These are phyloP conservation scores for Acrocalymma vagum DNA, from an alignment of 2,329 filamentous ascomycete genomes.

Conservation along the genomic window DNA sequence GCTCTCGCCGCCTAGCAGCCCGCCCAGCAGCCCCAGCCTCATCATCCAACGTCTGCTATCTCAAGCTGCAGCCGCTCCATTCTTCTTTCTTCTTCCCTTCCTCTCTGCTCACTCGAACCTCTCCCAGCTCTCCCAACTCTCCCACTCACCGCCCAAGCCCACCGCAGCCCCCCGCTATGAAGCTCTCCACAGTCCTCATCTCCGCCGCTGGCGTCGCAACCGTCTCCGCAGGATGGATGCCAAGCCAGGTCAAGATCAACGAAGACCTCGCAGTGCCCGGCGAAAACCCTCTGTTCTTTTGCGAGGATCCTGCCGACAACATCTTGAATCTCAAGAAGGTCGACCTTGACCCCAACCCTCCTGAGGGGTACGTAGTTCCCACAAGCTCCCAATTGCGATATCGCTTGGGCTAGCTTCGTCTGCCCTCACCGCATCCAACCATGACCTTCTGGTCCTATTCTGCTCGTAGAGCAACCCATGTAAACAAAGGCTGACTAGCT, in stretches of 20 bases:
- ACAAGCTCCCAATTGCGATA: not conserved
- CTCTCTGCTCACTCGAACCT: constrained; percentile 1
- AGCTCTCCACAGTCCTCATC: constrained; percentile 48
- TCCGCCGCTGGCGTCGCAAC: constrained; percentile 55
- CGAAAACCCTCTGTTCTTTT: constrained; percentile 85
- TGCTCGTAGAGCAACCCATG: too few relatives aligned
- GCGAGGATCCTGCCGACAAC: constrained; percentile 73
- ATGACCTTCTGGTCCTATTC: too few relatives aligned
- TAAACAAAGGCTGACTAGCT: too few relatives aligned
- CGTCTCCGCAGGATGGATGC: constrained; percentile 52
- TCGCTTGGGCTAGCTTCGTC: not conserved
- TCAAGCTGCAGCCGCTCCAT: too few relatives aligned
- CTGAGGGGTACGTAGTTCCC: constrained; percentile 73
- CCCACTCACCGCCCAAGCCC: constrained; percentile 2
- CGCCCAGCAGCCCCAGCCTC: not conserved
- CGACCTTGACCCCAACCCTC: constrained; percentile 86
- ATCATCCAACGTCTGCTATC: too few relatives aligned
- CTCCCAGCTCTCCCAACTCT: constrained; percentile 1
- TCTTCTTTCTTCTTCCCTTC: constrained; percentile 6
- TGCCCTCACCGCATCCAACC: too few relatives aligned
- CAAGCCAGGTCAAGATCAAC: constrained; percentile 59
- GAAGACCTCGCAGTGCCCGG: constrained; percentile 75
- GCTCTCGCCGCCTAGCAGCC: not conserved
- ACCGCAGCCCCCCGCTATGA: constrained; percentile 36
- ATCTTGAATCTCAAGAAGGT: constrained; percentile 80